These are phyloP conservation scores for Candida stauntonica DNA, from an alignment of 805 yeast genomes.

Conservation along the genomic window DNA sequence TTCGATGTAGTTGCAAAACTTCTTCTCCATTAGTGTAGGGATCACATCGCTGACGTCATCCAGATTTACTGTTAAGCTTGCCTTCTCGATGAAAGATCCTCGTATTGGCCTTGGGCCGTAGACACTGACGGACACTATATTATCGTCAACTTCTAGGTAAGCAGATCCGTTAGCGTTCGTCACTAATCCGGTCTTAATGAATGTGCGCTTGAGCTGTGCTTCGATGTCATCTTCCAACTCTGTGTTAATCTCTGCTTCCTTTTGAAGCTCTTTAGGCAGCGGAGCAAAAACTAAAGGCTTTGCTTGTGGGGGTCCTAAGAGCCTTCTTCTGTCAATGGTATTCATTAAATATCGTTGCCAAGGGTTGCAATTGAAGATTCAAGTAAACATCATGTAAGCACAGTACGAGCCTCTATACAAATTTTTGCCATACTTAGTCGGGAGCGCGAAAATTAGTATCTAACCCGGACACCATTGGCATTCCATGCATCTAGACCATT, in stretches of 20 bases:
- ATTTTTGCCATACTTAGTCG: neutral
- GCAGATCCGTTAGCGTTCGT: constrained; percentile 80
- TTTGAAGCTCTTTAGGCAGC: constrained; percentile 15
- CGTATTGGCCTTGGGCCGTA: constrained; percentile 88
- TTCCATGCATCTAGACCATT: too few species aligned
- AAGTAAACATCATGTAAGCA: too few species aligned
- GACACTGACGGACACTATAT: constrained; percentile 53
- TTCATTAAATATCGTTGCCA: constrained; percentile 6
- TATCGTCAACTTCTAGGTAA: constrained; percentile 58
- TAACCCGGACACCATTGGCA: too few species aligned
- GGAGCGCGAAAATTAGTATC: too few species aligned
- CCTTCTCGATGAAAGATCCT: constrained; percentile 65
- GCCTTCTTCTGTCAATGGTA: constrained; percentile 67
- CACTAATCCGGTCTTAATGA: constrained; percentile 58
- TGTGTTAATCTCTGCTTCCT: constrained; percentile 11
- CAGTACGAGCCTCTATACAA: too few species aligned
- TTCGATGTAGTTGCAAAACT: constrained; percentile 37
- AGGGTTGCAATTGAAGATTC: neutral
- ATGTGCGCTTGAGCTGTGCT: constrained; percentile 34
- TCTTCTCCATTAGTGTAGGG: constrained; percentile 37
- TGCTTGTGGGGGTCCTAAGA: constrained; percentile 77
- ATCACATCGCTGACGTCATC: constrained; percentile 32
- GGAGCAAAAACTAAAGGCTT: constrained; percentile 42
- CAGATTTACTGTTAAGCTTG: constrained; percentile 53
- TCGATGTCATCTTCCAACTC: constrained; percentile 28